phyloP scores from a whole-genome alignment of 2,329 filamentous ascomycete genomes.

The Cordyceps cateniannulata region DNA sequence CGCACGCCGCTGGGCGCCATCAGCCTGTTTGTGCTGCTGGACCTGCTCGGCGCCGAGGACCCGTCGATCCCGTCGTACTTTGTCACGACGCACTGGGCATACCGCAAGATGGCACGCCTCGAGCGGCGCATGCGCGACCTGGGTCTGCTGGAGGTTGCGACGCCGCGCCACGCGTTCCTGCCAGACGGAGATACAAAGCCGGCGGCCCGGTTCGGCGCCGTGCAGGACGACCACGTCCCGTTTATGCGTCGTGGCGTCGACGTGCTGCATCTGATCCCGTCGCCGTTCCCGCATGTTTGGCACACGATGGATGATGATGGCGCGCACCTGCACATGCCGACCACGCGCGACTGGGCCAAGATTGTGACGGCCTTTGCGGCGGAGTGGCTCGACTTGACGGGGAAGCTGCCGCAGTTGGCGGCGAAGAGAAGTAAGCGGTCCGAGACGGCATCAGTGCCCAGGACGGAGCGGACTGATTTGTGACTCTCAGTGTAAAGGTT shows the following conservation, averaged over 20 bases:
- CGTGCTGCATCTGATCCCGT: slow-evolving; percentile 82
- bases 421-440: slow-evolving; percentile 20
- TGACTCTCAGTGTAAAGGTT: slow-evolving; percentile 13
- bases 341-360: slow-evolving; percentile 80
- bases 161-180: slow-evolving; percentile 50
- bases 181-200: slow-evolving; percentile 57
- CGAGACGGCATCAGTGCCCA: slow-evolving; percentile 17
- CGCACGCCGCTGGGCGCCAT: slow-evolving; percentile 71
- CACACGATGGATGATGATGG: slow-evolving; percentile 80
- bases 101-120: slow-evolving; percentile 65
- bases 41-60: slow-evolving; percentile 67
- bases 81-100: slow-evolving; percentile 88
- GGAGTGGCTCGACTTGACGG: slow-evolving; percentile 80
- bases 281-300: slow-evolving; percentile 78
- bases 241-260: slow-evolving; percentile 85
- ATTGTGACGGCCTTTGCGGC: slow-evolving; percentile 78
- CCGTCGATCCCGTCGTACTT: slow-evolving; percentile 82
- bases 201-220: slow-evolving; percentile 43
- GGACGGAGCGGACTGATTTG: slow-evolving; percentile 29
- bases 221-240: slow-evolving; percentile 86
- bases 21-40: slow-evolving; percentile 82
- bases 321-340: slow-evolving; percentile 72
- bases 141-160: slow-evolving; percentile 55
- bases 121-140: slow-evolving; percentile 68
- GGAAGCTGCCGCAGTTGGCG: slow-evolving; percentile 26